These are phyloP conservation scores for Pelargonium australe DNA, from an alignment of 441 rosid species.

Conservation along the genomic window DNA sequence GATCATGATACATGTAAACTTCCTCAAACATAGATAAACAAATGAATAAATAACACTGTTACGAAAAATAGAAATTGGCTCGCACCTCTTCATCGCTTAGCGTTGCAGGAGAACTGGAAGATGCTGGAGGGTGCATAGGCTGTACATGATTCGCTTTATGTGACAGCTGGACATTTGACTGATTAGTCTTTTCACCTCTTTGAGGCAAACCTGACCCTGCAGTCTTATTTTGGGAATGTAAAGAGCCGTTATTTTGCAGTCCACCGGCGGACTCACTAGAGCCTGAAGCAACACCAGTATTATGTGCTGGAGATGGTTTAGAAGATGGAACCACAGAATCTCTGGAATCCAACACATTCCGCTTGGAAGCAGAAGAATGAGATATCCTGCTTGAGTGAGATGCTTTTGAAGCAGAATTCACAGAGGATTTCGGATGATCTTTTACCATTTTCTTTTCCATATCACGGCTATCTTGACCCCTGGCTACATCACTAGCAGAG, in stretches of 20 bases:
- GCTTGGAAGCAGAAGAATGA: conserved; percentile 42
- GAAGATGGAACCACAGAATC: conserved; percentile 38
- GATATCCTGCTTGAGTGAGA: conserved; percentile 42
- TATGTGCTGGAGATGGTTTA: conserved; percentile 38
- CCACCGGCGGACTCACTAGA: conserved; percentile 37
- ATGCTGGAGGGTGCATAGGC: conserved; percentile 34
- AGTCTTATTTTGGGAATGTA: conserved; percentile 34
- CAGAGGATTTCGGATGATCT: conserved; percentile 37
- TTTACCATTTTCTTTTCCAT: conserved; percentile 35
- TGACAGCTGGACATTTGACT: conserved; percentile 34
- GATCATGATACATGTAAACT: not conserved
- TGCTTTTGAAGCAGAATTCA: conserved; percentile 31
- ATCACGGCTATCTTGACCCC: conserved; percentile 36
- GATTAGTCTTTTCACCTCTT: conserved; percentile 54
- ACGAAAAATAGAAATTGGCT: conserved; percentile 15
- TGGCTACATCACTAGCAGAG: conserved; percentile 33
- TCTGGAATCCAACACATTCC: conserved; percentile 36
- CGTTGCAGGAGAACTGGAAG: conserved; percentile 39
- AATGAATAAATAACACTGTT: conserved; percentile 1
- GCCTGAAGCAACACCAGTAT: conserved; percentile 25
- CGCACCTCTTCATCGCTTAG: conserved; percentile 93
- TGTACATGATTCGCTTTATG: conserved; percentile 42
- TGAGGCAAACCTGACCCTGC: conserved; percentile 35
- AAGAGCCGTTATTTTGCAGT: conserved; percentile 31
- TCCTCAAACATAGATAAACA: not conserved